phyloP scores from a whole-genome alignment of 163 green algal genomes.

The Scenedesmus sp. region DNA sequence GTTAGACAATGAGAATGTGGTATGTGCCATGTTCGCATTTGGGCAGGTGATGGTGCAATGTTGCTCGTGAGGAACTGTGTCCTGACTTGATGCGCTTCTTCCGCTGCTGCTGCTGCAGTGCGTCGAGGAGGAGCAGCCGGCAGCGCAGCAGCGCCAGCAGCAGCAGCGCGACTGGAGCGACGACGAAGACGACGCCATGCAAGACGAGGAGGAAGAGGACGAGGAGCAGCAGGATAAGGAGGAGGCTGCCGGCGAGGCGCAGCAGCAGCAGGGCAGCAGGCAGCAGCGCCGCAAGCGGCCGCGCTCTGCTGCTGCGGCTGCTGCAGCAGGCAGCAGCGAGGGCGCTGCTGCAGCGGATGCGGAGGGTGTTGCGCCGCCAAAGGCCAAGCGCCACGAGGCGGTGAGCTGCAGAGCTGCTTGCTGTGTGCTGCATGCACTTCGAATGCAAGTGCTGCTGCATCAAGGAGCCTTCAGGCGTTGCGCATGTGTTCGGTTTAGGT shows the following conservation, averaged over 20 bases:
- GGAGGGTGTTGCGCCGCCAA: background rate
- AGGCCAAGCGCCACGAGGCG: constrained; percentile 16
- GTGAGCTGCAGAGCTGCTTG: background rate
- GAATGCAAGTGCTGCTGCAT: background rate
- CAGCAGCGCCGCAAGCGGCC: constrained; percentile 43
- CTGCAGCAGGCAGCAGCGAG: constrained; percentile 9
- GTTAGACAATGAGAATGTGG: no score
- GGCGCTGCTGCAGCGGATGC: constrained; percentile 3
- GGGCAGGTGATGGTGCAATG: no score
- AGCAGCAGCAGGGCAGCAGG: constrained; percentile 1
- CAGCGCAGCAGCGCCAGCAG: constrained; percentile 38
- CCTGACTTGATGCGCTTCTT: background rate
- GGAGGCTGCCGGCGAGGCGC: background rate
- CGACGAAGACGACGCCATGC: constrained; percentile 12
- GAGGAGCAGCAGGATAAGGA: background rate
- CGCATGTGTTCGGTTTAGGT: no score
- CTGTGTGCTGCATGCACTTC: background rate
- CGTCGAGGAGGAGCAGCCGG: constrained; percentile 36
- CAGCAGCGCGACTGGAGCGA: constrained; percentile 22
- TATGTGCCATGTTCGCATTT: no score
- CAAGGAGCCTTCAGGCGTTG: no score
- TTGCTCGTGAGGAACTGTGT: no score
- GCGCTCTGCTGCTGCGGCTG: background rate
- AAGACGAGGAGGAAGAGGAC: background rate
- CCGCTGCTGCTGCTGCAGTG: constrained; percentile 3